Evolutionary conservation across 2,329 filamentous ascomycete species (phyloP).

Genomic region (Graphilbum ipis-grandicollis): DNA sequence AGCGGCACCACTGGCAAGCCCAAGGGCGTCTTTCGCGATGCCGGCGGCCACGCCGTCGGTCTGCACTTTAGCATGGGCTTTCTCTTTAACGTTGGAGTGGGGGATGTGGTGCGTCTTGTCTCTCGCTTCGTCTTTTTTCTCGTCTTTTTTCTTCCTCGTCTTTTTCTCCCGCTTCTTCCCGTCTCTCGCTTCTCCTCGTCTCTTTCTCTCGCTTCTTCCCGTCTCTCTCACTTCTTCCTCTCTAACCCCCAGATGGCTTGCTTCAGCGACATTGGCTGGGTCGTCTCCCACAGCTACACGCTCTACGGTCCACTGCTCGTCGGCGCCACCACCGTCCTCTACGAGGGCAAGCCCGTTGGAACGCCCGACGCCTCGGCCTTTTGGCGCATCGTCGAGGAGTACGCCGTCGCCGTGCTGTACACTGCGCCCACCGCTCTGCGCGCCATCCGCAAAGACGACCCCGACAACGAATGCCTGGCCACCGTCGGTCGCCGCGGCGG

Average conservation of each 20-base stretch:
- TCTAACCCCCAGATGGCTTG: conserved; percentile 15
- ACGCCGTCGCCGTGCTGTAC: conserved; percentile 69
- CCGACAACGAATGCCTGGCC: conserved; percentile 49
- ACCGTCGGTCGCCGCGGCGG: conserved; percentile 49
- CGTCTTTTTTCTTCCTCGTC: not conserved
- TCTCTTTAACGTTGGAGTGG: conserved; percentile 67
- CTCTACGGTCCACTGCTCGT: conserved; percentile 74
- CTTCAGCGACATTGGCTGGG: conserved; percentile 70
- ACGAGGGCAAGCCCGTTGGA: conserved; percentile 86
- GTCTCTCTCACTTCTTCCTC: not conserved
- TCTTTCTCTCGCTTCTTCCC: not conserved
- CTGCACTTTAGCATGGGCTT: conserved; percentile 69
- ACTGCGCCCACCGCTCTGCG: conserved; percentile 78
- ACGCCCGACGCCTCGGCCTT: conserved; percentile 78
- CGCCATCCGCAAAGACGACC: conserved; percentile 75
- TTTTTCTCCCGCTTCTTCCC: not conserved
- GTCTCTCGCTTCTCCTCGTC: no score
- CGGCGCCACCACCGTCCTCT: conserved; percentile 73
- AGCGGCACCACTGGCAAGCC: conserved; percentile 68
- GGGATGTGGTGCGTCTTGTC: conserved; percentile 43
- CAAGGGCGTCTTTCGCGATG: conserved; percentile 69
- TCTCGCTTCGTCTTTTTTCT: not conserved
- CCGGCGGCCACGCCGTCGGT: conserved; percentile 75
- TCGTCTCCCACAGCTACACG: conserved; percentile 64
- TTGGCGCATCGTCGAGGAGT: conserved; percentile 73